phyloP scores from a whole-genome alignment of 2,329 filamentous ascomycete species.

The Camillea tinctor region DNA sequence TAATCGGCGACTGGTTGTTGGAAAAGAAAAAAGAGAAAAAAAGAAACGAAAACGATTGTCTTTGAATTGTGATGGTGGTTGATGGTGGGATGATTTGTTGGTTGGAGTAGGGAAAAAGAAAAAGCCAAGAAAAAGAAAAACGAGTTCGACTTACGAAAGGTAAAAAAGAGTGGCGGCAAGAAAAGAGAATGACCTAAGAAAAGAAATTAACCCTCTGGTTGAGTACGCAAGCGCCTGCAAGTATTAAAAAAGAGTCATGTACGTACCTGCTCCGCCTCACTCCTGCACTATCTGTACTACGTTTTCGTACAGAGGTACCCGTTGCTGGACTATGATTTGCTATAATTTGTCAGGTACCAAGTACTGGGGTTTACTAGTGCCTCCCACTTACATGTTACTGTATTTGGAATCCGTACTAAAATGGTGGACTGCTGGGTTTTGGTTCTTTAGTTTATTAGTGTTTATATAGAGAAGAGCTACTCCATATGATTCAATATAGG shows the following conservation, averaged over 20 bases:
- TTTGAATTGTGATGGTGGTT: constrained; percentile 1
- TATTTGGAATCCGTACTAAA: too few relatives aligned
- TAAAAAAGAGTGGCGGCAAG: neutral
- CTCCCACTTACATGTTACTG: too few relatives aligned
- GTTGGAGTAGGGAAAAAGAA: neutral
- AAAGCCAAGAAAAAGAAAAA: constrained; percentile 1
- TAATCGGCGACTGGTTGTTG: neutral
- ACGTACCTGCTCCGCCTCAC: neutral
- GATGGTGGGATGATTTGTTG: neutral
- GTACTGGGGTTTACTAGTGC: neutral
- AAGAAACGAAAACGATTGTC: constrained; percentile 2
- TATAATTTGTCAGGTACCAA: neutral
- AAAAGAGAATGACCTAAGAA: neutral
- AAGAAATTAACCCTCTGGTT: neutral
- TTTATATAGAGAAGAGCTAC: too few relatives aligned
- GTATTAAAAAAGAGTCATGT: neutral
- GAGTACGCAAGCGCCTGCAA: neutral
- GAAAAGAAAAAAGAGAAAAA: constrained; percentile 5
- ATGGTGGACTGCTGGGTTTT: too few relatives aligned
- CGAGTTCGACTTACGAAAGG: neutral
- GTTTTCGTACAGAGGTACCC: neutral
- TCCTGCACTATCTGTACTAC: neutral
- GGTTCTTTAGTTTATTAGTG: too few relatives aligned
- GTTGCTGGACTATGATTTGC: neutral
- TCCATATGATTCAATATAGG: too few relatives aligned